Conservation (phyloP, 257 asterid genomes). For the Gentiana macrophylla region DNA sequence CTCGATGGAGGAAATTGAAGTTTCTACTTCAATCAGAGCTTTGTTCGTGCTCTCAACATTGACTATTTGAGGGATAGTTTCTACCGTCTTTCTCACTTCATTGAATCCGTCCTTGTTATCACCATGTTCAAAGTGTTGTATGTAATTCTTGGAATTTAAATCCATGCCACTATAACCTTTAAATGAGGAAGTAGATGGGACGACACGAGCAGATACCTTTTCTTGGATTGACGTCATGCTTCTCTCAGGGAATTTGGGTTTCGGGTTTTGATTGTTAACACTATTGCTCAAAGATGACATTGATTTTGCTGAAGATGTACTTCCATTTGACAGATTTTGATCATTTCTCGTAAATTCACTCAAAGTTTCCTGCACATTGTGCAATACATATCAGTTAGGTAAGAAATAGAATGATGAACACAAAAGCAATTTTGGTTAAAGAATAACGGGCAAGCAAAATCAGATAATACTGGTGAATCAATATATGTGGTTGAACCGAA, state of each 20-base stretch:
- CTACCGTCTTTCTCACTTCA: conserved; percentile 13
- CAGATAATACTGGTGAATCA: too few species aligned
- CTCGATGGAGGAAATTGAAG: neutral
- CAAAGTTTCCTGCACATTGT: conserved; percentile 30
- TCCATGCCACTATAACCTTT: conserved; percentile 25
- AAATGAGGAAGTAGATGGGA: conserved; percentile 43
- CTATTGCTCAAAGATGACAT: conserved; percentile 29
- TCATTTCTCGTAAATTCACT: conserved; percentile 13
- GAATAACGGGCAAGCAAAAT: neutral
- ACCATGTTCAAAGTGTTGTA: conserved; percentile 15
- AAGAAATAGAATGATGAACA: neutral
- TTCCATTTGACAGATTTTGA: conserved; percentile 9
- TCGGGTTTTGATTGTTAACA: conserved; percentile 27
- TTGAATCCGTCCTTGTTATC: conserved; percentile 16
- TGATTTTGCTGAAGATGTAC: conserved; percentile 15
- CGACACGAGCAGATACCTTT: conserved; percentile 25
- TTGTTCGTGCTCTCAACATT: conserved; percentile 15
- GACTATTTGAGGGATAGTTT: conserved; percentile 9
- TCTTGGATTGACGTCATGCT: conserved; percentile 49
- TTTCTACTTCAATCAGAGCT: neutral
- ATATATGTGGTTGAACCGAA: too few species aligned
- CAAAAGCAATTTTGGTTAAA: neutral
- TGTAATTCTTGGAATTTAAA: conserved; percentile 20
- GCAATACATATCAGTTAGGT: conserved; percentile 13
- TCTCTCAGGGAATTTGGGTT: conserved; percentile 40